Conservation (phyloP, 441 rosid species). For the Adansonia grandidieri region DNA sequence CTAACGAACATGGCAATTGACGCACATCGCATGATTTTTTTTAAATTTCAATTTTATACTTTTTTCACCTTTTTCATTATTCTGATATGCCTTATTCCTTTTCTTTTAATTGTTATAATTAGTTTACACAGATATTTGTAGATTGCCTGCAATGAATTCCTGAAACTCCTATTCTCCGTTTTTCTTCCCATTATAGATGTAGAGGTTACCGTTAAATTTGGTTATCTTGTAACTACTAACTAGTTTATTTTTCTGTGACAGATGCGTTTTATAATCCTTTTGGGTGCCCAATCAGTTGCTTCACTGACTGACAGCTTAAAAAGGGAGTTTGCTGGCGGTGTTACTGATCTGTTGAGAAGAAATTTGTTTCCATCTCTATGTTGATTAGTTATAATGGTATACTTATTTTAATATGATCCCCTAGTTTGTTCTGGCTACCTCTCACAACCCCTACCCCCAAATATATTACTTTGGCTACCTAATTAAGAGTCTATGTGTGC, state of each 20-base stretch:
- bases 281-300: constrained; percentile 20
- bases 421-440: background rate
- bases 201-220: background rate
- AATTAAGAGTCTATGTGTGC: background rate
- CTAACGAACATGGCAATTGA: background rate
- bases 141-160: no score
- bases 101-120: background rate
- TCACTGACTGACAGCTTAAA: background rate
- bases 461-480: background rate
- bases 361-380: constrained; percentile 21
- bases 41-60: background rate
- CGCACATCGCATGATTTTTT: background rate
- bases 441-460: no score
- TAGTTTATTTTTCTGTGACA: background rate
- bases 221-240: constrained; percentile 10
- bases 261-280: background rate
- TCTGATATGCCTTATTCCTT: background rate
- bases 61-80: background rate
- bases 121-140: no score
- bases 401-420: background rate
- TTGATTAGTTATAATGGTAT: constrained; percentile 21
- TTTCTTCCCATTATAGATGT: background rate
- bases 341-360: constrained; percentile 19
- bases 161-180: background rate
- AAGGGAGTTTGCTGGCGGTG: constrained; percentile 12